Base-by-base conservation (phyloP, 2,329 filamentous ascomycete species). In the Fusarium fujikuroi region DNA sequence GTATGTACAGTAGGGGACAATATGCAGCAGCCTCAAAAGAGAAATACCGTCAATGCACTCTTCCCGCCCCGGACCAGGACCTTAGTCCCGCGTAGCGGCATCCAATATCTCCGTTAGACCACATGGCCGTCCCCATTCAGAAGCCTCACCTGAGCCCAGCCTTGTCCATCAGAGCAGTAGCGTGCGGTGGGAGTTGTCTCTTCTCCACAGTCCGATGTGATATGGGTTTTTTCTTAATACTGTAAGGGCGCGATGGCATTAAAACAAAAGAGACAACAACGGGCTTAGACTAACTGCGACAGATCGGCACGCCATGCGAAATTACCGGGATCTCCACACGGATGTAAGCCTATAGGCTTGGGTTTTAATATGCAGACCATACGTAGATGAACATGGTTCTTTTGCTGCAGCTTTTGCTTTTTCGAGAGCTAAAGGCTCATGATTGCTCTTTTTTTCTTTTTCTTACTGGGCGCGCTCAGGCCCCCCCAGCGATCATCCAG, bases 61-160 rank as follows among this genome's bases (percentile, higher is more conserved):
- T 47, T 72, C 64, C 69, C 60, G 60, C 49, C 18, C n/a, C 18
- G 10, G 50, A 53, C 30, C 54, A 49, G n/a, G 30, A 28, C 30
- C 56, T 43, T 66, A 54, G 56, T 42, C 54, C 61, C 52, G 37
- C 40, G n/a, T 56, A 32, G 46, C 34, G 53, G 32, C 58, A 57
- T n/a, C 47, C 64, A 58, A 62, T 66, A 44, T 46, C 62, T 49
- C 56, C 57, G 60, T 54, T 28, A 60, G 62, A 50, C 75, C 68
- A 74, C 58, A 76, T 72, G 66, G 67, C 64, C 50, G 47, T 72
- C 61, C 37, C 42, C 54, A 62, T 58, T 43, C 46, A 58, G 54
- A 58, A 58, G 73, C 76, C 76, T 77, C 76, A 77, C 70, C 76
- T 73, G 76, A 77, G 61, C 37, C 60, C 60, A 69, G 68, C 64